Percentiles rank a stretch among this genome's conserved stretches.
Conservation (phyloP, 257 asterid genomes). For the Buddleja alternifolia region DNA sequence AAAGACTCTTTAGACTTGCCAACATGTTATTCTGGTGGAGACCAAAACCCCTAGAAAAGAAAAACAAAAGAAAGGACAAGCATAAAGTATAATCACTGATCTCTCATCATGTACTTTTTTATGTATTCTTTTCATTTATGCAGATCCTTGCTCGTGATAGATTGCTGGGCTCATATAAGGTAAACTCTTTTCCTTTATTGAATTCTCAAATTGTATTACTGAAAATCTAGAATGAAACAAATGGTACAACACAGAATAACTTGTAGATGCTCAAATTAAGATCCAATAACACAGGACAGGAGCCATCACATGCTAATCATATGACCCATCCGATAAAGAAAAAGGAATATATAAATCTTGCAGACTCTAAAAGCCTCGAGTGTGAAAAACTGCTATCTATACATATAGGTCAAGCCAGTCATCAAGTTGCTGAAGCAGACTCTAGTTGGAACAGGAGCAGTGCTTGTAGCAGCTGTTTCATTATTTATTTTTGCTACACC, state of each 20-base stretch:
- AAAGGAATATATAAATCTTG: background rate
- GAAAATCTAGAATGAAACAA: background rate
- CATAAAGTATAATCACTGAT: background rate
- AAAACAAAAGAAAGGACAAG: background rate
- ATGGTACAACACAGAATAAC: background rate
- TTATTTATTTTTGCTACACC: conserved; percentile 79
- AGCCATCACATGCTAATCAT: background rate
- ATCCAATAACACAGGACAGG: background rate
- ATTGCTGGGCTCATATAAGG: conserved; percentile 85
- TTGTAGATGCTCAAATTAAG: background rate
- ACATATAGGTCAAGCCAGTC: conserved; percentile 81
- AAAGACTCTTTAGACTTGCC: conserved; percentile 27
- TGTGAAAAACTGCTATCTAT: conserved; percentile 11
- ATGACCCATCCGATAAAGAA: background rate
- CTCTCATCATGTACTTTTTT: background rate
- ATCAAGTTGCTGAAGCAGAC: conserved; percentile 89
- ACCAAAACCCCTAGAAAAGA: conserved; percentile 2
- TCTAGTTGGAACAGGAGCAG: conserved; percentile 81
- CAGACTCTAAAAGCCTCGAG: background rate
- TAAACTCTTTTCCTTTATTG: conserved; percentile 26
- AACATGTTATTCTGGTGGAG: background rate
- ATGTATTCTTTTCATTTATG: background rate
- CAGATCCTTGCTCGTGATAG: conserved; percentile 94
- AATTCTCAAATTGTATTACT: background rate
- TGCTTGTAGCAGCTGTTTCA: conserved; percentile 72